Conservation (phyloP, 257 asterid genomes). For the Echium plantagineum region DNA sequence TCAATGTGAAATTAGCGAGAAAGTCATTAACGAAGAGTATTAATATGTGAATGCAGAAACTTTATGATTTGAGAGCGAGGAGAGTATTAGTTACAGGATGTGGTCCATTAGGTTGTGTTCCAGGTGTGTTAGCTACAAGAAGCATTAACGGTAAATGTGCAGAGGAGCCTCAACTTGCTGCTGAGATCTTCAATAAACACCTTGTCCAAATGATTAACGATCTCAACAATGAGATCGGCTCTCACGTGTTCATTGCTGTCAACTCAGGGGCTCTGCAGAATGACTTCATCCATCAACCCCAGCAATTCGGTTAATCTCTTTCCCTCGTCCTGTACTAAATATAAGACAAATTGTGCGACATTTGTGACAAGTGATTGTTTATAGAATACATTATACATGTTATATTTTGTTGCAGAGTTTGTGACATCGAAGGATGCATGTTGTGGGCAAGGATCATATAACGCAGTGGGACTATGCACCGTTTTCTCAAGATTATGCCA, state of each 20-base stretch:
- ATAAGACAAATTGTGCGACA: too few relatives aligned
- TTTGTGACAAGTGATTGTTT: background rate
- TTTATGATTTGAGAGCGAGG: slow-evolving; percentile 54
- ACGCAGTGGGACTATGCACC: slow-evolving; percentile 36
- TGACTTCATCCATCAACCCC: slow-evolving; percentile 59
- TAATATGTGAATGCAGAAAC: slow-evolving; percentile 28
- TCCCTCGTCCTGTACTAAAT: too few relatives aligned
- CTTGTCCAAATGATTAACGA: slow-evolving; percentile 36
- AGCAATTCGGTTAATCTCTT: slow-evolving; percentile 35
- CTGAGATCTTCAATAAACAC: slow-evolving; percentile 54
- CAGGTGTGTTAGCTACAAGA: slow-evolving; percentile 55
- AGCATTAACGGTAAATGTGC: slow-evolving; percentile 62
- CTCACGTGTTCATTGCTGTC: slow-evolving; percentile 51
- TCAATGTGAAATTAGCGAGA: too few relatives aligned
- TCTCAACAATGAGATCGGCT: slow-evolving; percentile 43
- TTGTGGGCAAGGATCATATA: slow-evolving; percentile 41
- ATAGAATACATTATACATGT: too few relatives aligned
- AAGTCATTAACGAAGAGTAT: too few relatives aligned
- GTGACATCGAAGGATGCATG: slow-evolving; percentile 31
- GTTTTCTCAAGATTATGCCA: slow-evolving; percentile 25
- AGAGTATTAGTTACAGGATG: slow-evolving; percentile 78
- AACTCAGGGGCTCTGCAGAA: slow-evolving; percentile 47
- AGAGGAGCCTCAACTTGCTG: slow-evolving; percentile 47
- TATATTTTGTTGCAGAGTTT: slow-evolving; percentile 16
- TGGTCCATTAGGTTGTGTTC: slow-evolving; percentile 90